phyloP scores from a whole-genome alignment of 78 protist genomes.

The Cyanophora paradoxa region DNA sequence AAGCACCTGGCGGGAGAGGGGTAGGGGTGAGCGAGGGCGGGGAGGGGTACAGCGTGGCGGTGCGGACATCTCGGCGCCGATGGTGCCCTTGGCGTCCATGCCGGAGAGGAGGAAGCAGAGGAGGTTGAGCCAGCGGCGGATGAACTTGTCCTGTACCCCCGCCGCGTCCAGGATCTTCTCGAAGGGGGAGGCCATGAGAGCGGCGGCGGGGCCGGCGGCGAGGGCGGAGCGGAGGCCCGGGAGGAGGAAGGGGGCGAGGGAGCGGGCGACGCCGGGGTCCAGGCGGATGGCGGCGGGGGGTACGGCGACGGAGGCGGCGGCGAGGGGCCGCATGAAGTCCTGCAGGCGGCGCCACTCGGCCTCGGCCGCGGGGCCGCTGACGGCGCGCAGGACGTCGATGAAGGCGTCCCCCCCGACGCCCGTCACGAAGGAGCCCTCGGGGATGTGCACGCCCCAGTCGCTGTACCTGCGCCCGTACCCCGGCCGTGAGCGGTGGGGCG shows the following conservation, averaged over 20 bases:
- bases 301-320: constrained; percentile 17
- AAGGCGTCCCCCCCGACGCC: background rate
- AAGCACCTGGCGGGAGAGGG: background rate
- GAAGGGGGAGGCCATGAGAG: background rate
- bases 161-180: background rate
- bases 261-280: background rate
- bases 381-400: background rate
- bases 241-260: constrained; percentile 1
- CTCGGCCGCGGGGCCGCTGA: background rate
- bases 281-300: constrained; percentile 2
- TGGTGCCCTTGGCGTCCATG: background rate
- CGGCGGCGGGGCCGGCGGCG: background rate
- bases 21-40: background rate
- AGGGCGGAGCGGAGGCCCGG: background rate
- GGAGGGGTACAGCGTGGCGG: too few species aligned
- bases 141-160: constrained; percentile 7
- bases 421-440: constrained; percentile 7
- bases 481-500: background rate
- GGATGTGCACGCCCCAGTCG: constrained; percentile 11
- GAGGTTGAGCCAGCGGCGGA: constrained; percentile 22
- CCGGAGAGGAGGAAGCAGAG: constrained; percentile 22
- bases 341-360: background rate
- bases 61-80: too few species aligned
- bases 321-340: constrained; percentile 9
- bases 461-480: too few species aligned